These are phyloP conservation scores for Pseudogymnoascus sp. DNA, from an alignment of 2,329 filamentous ascomycete genomes.

Conservation along the genomic window DNA sequence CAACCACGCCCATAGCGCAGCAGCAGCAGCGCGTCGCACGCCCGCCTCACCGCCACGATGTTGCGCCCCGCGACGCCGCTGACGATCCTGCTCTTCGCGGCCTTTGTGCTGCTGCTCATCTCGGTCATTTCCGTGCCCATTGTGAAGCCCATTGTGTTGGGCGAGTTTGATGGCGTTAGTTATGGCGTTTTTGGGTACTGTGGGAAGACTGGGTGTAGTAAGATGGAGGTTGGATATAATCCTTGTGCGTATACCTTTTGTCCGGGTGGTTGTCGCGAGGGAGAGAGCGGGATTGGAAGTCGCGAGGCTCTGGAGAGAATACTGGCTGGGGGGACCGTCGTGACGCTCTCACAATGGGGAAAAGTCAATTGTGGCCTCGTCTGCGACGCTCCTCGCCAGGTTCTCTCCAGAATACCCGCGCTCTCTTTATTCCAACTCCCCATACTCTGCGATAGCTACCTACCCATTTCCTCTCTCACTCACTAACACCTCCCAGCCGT, in stretches of 20 bases:
- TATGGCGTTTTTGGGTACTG: conserved; percentile 96
- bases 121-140: conserved; percentile 88
- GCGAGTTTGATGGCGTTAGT: conserved; percentile 63
- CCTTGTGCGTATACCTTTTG: conserved; percentile 52
- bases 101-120: conserved; percentile 77
- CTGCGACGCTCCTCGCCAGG: neutral
- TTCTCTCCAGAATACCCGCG: neutral
- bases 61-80: conserved; percentile 89
- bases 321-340: neutral
- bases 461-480: neutral
- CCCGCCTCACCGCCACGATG: conserved; percentile 37
- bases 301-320: neutral
- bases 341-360: neutral
- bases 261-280: neutral
- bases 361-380: too few relatives aligned
- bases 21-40: conserved; percentile 8
- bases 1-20: neutral
- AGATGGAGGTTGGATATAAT: conserved; percentile 76
- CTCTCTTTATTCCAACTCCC: neutral
- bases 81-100: conserved; percentile 72
- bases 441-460: conserved; percentile 16
- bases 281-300: neutral
- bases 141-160: conserved; percentile 76
- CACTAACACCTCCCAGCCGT: conserved; percentile 11
- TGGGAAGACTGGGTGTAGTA: conserved; percentile 54